A percentile compares a stretch with the other conserved stretches of the same genome.
Evolutionary conservation across 495 filamentous ascomycete genomes (phyloP).

Genomic region (Beverwykella pulmonaria): DNA sequence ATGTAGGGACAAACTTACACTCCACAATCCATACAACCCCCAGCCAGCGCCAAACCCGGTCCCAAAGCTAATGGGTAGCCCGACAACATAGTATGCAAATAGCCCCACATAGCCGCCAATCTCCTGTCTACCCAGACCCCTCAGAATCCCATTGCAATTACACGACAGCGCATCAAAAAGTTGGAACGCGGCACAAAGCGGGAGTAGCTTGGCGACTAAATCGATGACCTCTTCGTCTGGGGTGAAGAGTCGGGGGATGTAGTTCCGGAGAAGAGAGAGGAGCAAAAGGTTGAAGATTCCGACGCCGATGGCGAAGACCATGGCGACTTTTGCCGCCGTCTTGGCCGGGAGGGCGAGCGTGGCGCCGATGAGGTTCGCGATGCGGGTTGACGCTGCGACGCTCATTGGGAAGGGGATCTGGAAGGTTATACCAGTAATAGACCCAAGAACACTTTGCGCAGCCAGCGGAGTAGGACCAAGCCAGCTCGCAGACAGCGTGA

Average conservation of each 20-base stretch:
- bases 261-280: conserved; percentile 62
- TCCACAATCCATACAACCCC: conserved; percentile 70
- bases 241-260: conserved; percentile 79
- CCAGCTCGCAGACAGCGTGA: conserved; percentile 57
- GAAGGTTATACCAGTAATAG: conserved; percentile 45
- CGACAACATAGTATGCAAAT: conserved; percentile 81
- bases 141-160: conserved; percentile 78
- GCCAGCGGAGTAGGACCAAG: conserved; percentile 57
- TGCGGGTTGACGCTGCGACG: conserved; percentile 46
- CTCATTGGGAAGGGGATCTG: conserved; percentile 48
- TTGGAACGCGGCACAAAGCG: conserved; percentile 83
- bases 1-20: conserved; percentile 42
- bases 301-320: conserved; percentile 65
- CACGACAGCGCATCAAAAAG: conserved; percentile 79
- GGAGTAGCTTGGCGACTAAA: conserved; percentile 71
- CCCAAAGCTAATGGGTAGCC: conserved; percentile 78
- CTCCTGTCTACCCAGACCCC: conserved; percentile 82
- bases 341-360: conserved; percentile 45
- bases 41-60: conserved; percentile 60
- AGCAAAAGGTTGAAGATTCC: conserved; percentile 76
- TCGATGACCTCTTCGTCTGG: conserved; percentile 75
- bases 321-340: conserved; percentile 47
- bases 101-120: conserved; percentile 87
- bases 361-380: conserved; percentile 51
- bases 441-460: conserved; percentile 67